phyloP scores from a whole-genome alignment of 352 stramenopile species.

The Globisporangium splendens region DNA sequence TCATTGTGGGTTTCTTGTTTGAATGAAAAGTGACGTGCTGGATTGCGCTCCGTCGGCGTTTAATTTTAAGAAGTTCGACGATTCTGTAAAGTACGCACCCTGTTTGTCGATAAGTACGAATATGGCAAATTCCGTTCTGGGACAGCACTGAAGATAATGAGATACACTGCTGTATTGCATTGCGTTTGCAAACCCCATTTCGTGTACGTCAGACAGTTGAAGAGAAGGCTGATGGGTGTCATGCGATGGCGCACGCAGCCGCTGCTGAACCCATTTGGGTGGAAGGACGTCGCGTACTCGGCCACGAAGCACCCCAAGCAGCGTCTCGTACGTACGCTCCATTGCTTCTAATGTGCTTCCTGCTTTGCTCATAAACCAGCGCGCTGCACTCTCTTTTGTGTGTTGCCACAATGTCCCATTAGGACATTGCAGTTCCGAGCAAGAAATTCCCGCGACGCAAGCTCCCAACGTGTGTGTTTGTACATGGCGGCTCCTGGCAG shows the following conservation, averaged over 20 bases:
- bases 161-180: too few relatives aligned
- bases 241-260: constrained; percentile 22
- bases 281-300: constrained; percentile 72
- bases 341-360: not conserved
- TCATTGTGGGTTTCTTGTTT: too few relatives aligned
- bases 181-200: constrained; percentile 3
- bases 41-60: too few relatives aligned
- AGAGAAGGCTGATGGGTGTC: not conserved
- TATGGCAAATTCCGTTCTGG: too few relatives aligned
- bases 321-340: constrained; percentile 25
- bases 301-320: constrained; percentile 38
- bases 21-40: too few relatives aligned
- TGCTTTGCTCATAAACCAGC: too few relatives aligned
- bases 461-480: constrained; percentile 71
- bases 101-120: too few relatives aligned
- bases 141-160: too few relatives aligned
- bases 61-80: too few relatives aligned
- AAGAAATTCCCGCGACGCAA: constrained; percentile 21
- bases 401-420: too few relatives aligned
- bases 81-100: too few relatives aligned
- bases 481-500: constrained; percentile 84
- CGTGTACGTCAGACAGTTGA: constrained; percentile 1
- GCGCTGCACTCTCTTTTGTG: too few relatives aligned
- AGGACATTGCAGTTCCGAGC: constrained; percentile 65
- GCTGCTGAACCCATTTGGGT: constrained; percentile 35